Base-by-base conservation (phyloP, 331 rosid species). In the Malus hybrid region DNA sequence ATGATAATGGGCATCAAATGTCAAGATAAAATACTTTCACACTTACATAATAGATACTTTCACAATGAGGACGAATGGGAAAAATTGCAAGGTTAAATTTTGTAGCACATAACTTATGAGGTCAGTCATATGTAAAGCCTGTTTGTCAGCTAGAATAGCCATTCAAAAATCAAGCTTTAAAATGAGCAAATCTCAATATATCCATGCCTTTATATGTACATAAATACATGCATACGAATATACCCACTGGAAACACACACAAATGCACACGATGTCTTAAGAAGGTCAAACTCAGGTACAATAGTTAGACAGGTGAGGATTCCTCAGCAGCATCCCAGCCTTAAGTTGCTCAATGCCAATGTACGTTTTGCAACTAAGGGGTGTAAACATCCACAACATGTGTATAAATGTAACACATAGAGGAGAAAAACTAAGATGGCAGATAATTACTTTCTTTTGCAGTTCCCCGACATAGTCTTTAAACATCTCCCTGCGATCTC, bases 401-500 rank as follows among this genome's bases (percentile, higher is more conserved):
- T 44, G 16, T 29, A n/a, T 46, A 74, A 27, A 75, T 15, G 69
- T 27, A 18, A 60, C 39, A 61, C 3, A 39, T 6, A 24, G 6
- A 73, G 67, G 62, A 74, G 61, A 76, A 22, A 10, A 36, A 33
- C 19, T 44, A 64, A 74, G 74, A 78, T 71, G 65, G 77, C 67
- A 74, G 59, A 79, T 42, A 70, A 62, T 36, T 80, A 93, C 98
- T 96, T 88, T 90, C 85, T 83, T 82, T 42, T 54, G 39, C 32
- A 93, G 90, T 80, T 91, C 97, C 85, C 83, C 96, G 80, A 91
- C 46, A 82, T 84, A 85, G 89, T 63, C 87, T 14, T 91, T 97
- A 82, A 87, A 88, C 77, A 93, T 74, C 69, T 93, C 98, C 80
- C 85, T 87, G 55, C 98, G 91, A 68, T 93, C 97, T 83, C 97